Conservation (phyloP, 2,329 filamentous ascomycete species). For the Westerdykella sp. region DNA sequence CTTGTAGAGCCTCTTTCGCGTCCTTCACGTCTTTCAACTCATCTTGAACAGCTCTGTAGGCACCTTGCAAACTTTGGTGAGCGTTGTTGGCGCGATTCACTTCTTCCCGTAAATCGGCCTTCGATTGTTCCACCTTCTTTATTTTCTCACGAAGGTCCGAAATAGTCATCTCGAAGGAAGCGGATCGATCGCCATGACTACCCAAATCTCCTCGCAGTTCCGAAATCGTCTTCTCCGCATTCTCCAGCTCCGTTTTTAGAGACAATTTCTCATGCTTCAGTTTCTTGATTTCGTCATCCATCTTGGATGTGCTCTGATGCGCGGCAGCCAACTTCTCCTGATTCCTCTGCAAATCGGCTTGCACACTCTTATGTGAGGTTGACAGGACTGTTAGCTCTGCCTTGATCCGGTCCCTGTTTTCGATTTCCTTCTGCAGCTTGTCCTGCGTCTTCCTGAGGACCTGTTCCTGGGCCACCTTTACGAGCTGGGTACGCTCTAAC, state of each 20-base stretch:
- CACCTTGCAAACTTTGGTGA: background rate
- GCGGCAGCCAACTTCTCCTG: background rate
- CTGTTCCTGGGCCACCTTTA: constrained; percentile 1
- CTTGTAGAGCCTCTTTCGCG: no score
- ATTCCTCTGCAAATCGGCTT: background rate
- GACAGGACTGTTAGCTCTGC: background rate
- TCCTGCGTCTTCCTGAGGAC: constrained; percentile 2
- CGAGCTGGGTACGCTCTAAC: no score
- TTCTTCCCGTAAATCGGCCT: background rate
- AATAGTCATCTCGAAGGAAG: background rate
- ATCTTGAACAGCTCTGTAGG: background rate
- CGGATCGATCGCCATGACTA: background rate
- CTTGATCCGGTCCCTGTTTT: background rate
- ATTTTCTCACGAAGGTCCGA: background rate
- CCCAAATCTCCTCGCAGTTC: background rate
- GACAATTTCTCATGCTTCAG: background rate
- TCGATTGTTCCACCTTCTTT: background rate
- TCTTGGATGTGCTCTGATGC: background rate
- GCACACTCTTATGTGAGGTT: background rate
- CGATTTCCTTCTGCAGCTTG: constrained; percentile 3
- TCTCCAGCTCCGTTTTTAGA: background rate
- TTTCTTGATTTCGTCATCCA: background rate
- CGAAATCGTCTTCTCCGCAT: background rate
- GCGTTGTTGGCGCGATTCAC: background rate
- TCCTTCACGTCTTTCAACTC: constrained; percentile 2